Base-by-base conservation (phyloP, 2,329 filamentous ascomycete genomes). In the Epichloe elymi region DNA sequence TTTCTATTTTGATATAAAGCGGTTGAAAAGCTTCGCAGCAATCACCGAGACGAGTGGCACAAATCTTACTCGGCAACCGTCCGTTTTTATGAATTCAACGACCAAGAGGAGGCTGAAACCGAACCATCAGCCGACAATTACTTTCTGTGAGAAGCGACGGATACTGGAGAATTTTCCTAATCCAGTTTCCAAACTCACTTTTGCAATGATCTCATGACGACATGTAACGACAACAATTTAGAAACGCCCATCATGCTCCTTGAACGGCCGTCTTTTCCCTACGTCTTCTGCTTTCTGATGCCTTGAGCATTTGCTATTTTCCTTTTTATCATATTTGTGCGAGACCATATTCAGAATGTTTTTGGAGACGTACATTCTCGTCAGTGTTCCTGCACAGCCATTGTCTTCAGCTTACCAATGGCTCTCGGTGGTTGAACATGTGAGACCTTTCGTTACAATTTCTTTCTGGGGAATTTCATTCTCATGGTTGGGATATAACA, bases 21-120 rank as follows among this genome's bases (percentile, higher is more conserved):
- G 64, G 60, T 67, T 64, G 64, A 64, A 67, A 66, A 56, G 64
- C 67, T 68, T 67, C 65, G 59, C 65, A 60, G 64, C 65, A 59
- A 55, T 64, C 59, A 59, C 57, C 36, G 55, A 58, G 51, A 61
- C 60, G 64, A 59, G 64, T 63, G 42, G 61, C 57, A 59, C 59
- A 55, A 51, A 56, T 49, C 51, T 50, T 19, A 49, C 48, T 48
- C 43, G 48, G 51, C 44, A 51, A 49, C 51, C 20, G 36, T 47
- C 43, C 41, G 26, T 47, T 48, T 50, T 45, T 52, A 53, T 43
- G 46, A 56, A 49, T 52, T 39, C 45, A 50, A 53, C 20, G 46
- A 36, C 35, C 46, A 50, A 51, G 46, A 48, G 42, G 12, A 46
- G 38, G 39, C 44, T 35, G 35, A 50, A 40, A 41, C 17, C 30